Evolutionary conservation across 2,329 filamentous ascomycete genomes (phyloP).

Genomic region (Beauveria caledonica): DNA sequence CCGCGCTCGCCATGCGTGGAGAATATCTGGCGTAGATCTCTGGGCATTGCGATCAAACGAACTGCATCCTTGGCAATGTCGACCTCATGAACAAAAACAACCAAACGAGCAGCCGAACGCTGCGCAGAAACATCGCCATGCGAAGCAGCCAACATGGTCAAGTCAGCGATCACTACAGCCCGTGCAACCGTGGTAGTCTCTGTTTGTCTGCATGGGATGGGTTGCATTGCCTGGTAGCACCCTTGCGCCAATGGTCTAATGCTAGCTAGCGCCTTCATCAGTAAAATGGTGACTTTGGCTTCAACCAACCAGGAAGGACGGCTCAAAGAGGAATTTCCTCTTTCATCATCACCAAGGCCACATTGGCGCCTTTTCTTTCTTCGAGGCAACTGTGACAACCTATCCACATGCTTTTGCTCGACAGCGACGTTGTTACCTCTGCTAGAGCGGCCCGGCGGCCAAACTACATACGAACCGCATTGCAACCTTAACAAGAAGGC

Average conservation of each 20-base stretch:
- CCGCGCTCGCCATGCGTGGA: not conserved
- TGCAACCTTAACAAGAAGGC: not conserved
- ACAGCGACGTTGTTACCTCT: not conserved
- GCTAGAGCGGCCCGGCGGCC: not conserved
- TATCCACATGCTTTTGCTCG: not conserved
- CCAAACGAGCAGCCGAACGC: not conserved
- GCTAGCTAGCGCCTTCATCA: not conserved
- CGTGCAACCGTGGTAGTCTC: not conserved
- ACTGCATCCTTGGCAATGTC: not conserved
- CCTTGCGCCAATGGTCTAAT: not conserved
- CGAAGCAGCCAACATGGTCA: not conserved
- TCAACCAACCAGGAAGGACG: not conserved
- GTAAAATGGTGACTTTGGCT: not conserved
- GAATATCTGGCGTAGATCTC: constrained; percentile 6
- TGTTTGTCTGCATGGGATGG: not conserved
- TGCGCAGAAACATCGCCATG: not conserved
- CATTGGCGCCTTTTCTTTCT: not conserved
- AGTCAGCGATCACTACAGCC: not conserved
- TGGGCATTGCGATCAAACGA: constrained; percentile 3
- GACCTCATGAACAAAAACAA: not conserved
- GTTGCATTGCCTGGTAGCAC: not conserved
- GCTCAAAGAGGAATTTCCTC: not conserved
- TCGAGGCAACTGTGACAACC: not conserved
- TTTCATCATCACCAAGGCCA: not conserved
- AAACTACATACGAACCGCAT: not conserved